phyloP scores from a whole-genome alignment of 163 green algal genomes.

The Picocystis sp. region DNA sequence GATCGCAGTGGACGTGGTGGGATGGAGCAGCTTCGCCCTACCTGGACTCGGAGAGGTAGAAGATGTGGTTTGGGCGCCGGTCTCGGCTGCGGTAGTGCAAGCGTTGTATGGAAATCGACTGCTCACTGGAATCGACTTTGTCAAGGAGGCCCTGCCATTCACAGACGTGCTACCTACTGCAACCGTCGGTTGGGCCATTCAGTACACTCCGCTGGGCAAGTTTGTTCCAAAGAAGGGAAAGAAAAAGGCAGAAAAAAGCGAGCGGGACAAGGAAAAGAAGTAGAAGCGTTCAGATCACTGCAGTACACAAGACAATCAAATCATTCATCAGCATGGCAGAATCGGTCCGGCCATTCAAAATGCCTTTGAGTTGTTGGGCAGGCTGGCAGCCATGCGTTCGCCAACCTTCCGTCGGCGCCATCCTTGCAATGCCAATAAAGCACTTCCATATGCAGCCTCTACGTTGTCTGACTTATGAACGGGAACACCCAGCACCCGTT shows the following conservation, averaged over 20 bases:
- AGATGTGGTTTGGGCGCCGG: slow-evolving; percentile 12
- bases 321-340: too few relatives aligned
- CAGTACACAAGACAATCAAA: too few relatives aligned
- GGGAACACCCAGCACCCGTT: too few relatives aligned
- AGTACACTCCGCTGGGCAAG: slow-evolving; percentile 4
- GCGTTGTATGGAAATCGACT: slow-evolving; percentile 2
- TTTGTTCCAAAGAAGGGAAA: neutral
- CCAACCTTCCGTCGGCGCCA: neutral
- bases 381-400: too few relatives aligned
- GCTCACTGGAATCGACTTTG: slow-evolving; percentile 6
- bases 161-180: slow-evolving; percentile 14
- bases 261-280: neutral
- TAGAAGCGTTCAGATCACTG: too few relatives aligned
- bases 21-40: slow-evolving; percentile 10
- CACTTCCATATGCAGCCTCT: slow-evolving; percentile 59
- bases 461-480: slow-evolving; percentile 6
- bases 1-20: slow-evolving; percentile 12
- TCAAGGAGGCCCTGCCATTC: slow-evolving; percentile 18
- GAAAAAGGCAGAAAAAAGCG: neutral
- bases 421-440: slow-evolving; percentile 44
- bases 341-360: too few relatives aligned
- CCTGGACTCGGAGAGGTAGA: slow-evolving; percentile 11
- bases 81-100: slow-evolving; percentile 9
- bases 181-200: slow-evolving; percentile 11
- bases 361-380: too few relatives aligned